Evolutionary conservation across 1,139 yeast genomes (phyloP), one percentile per base, ranked within the genome.

Genomic region (Kodamaea ohmeri): DNA sequence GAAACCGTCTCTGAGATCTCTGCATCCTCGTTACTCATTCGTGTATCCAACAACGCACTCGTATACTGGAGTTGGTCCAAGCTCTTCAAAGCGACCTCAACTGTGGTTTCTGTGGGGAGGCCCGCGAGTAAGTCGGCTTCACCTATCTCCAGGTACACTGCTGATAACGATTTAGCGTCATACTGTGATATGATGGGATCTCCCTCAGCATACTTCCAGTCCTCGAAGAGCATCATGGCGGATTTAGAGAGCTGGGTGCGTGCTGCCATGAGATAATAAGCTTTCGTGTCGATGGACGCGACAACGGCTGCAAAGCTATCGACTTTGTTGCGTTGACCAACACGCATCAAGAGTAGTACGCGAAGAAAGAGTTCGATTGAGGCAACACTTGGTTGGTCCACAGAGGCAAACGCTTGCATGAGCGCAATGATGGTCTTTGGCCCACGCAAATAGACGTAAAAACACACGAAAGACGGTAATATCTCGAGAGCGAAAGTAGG

Each of bases 81-180:
- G 27, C 67, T 53, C 43, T 67, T 58, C 12, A 63, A 58, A 0
- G 85, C 82, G 39, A 71, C 71, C 0, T 66, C 66, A 7, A 86
- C 53, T 0, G 80, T 64, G 0, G 83, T 72, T 17, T 71, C 67
- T 12, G 74, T 69, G 0, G 88, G 88, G 6, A 84, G 58, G 0
- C 94, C 94, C 47, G 70, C 68, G 2, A 73, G 51, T 29, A 84
- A 58, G 52, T 87, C 95, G 1, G 69, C 65, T 46, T 84, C 88
- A 37, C 74, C 78, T 4, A 81, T 61, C 0, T 66, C 52, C 13
- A 65, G 65, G 49, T 80, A 84, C 2, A 82, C 64, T 1, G 42
- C 36, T 5, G 62, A 45, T 18, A 78, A 48, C 3, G 54, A 39
- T 0, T 42, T 35, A 8, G 56, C 43, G 19, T 54, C 53, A 3